Evolutionary conservation across 768 basidiomycete genomes (phyloP).

Genomic region (Boletus tomentosulus): DNA sequence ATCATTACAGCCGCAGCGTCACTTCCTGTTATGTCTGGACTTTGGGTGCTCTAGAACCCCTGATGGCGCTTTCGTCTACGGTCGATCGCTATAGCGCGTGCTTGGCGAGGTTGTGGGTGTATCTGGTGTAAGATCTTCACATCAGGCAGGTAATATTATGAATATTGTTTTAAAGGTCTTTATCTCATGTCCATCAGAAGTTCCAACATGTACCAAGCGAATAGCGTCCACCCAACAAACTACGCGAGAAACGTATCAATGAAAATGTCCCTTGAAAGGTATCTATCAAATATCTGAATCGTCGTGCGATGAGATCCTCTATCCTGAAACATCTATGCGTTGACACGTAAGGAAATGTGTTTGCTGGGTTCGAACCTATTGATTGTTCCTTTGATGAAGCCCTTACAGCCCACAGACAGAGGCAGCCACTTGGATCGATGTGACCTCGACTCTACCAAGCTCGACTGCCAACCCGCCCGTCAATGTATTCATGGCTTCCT

Average conservation of each 20-base stretch:
- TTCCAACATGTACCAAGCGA: neutral
- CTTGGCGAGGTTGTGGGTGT: constrained; percentile 36
- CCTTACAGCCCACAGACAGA: constrained; percentile 43
- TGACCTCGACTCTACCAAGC: constrained; percentile 47
- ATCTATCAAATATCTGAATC: neutral
- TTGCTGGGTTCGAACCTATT: neutral
- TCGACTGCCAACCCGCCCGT: constrained; percentile 44
- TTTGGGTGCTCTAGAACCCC: constrained; percentile 55
- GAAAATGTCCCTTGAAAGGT: neutral
- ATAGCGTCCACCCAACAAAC: neutral
- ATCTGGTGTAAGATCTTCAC: constrained; percentile 33
- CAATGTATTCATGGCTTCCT: constrained; percentile 51
- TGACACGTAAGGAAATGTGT: neutral
- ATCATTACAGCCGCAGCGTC: constrained; percentile 35
- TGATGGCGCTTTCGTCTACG: constrained; percentile 50
- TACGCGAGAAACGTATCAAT: neutral
- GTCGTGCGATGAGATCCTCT: neutral
- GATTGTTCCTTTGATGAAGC: too few species aligned
- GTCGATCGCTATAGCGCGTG: constrained; percentile 49
- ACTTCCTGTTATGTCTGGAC: constrained; percentile 53
- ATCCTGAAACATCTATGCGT: constrained; percentile 1
- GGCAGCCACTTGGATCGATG: constrained; percentile 38
- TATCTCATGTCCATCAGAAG: neutral
- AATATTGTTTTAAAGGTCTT: neutral
- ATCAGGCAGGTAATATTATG: neutral